Base-by-base conservation (phyloP, 176 grass and related monocot genomes). In the Phyllostachys edulis region DNA sequence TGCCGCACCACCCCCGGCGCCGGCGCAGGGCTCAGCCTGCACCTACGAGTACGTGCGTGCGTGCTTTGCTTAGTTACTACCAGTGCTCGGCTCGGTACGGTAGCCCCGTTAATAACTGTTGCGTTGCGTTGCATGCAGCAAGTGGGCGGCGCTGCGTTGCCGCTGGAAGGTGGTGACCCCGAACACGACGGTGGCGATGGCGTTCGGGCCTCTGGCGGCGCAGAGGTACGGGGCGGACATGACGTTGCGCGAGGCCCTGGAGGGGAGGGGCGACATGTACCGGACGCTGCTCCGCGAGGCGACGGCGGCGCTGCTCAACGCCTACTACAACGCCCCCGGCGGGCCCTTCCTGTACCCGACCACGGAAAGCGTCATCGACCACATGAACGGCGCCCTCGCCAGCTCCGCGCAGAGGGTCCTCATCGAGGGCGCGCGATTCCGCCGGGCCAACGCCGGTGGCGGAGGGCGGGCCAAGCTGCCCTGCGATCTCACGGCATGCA, bases 281-380 rank as follows among this genome's bases (percentile, higher is more conserved):
- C 46, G 80, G 2, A 94, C 95, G 18, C 88, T 97, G 80, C 92
- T 97, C 44, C 85, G 95, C 52, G 95, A 97, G 88, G 92, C 85
- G 2, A 97, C 92, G 6, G 83, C 95, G 20, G 87, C 90, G 59
- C 88, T 97, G 36, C 86, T 97, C 26, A 94, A 97, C 80, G 93
- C 95, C 16, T 94, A 92, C 88, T 85, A 94, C 80, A 93, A 88
- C 83, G 57, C 87, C 2, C 85, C 89, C 6, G 80, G 73, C 0
- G 47, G 75, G 0, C 64, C 45, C 3, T 88, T 93, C 87, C 34
- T 87, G 1, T 94, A 94, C 87, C 80, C 87, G 49, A 79, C 76
- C 34, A 73, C 95, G 17, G 73, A 90, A 7, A 87, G 78, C 80
- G 92, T 97, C 37, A 76, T 94, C 46, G 87, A 87, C 59, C 86